phyloP scores from a whole-genome alignment of 768 basidiomycete genomes.

The Auricularia auricula-judae region DNA sequence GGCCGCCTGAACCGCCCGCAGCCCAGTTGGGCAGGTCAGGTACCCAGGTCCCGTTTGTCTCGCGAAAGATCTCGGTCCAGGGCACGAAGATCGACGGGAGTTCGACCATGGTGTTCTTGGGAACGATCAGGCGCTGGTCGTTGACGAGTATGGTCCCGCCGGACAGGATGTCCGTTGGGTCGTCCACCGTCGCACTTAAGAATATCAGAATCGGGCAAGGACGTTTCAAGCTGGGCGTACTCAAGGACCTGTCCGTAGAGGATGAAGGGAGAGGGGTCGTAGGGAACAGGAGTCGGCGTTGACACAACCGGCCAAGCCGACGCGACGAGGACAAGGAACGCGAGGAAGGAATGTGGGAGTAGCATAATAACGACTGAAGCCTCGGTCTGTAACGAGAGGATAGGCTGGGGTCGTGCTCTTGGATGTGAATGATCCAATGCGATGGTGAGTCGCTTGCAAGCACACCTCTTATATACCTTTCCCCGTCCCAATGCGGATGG shows the following conservation, averaged over 20 bases:
- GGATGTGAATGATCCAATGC: too few relatives aligned
- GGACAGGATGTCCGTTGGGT: not conserved
- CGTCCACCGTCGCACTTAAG: not conserved
- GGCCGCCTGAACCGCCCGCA: not conserved
- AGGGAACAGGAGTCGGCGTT: not conserved
- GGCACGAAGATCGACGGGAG: not conserved
- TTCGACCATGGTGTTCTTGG: not conserved
- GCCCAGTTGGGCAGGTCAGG: not conserved
- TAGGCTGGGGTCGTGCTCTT: too few relatives aligned
- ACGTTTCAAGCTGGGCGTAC: not conserved
- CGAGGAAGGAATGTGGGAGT: not conserved
- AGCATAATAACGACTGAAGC: too few relatives aligned
- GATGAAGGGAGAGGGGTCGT: not conserved
- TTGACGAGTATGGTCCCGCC: not conserved
- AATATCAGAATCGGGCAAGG: too few relatives aligned
- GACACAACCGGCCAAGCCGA: not conserved
- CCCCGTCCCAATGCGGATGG: too few relatives aligned
- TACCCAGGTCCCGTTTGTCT: not conserved
- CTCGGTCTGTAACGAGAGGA: too few relatives aligned
- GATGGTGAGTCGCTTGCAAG: too few relatives aligned
- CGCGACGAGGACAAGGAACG: not conserved
- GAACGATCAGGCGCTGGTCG: not conserved
- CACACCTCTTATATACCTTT: too few relatives aligned
- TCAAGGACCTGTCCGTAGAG: not conserved
- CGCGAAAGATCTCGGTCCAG: not conserved